phyloP scores from a whole-genome alignment of 805 yeast species.

The Hanseniaspora guilliermondii region DNA sequence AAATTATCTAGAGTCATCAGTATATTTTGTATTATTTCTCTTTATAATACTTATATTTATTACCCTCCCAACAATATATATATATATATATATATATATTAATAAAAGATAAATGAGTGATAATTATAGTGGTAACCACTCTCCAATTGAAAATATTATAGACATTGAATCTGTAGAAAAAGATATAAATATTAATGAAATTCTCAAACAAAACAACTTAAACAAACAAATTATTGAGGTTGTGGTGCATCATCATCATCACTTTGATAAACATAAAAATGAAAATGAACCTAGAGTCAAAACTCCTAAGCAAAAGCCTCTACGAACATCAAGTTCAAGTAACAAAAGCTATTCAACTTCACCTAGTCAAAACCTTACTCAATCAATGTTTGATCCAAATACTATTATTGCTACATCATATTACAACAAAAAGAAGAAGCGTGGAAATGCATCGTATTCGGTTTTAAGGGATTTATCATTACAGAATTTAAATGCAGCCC shows the following conservation, averaged over 20 bases:
- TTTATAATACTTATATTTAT: too few species aligned
- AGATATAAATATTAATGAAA: neutral
- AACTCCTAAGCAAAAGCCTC: conserved; percentile 10
- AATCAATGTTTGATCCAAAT: conserved; percentile 1
- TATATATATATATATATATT: too few species aligned
- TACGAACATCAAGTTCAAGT: conserved; percentile 1
- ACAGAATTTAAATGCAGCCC: conserved; percentile 58
- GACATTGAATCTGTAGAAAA: neutral
- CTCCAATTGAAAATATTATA: neutral
- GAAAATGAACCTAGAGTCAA: conserved; percentile 14
- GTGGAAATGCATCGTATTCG: conserved; percentile 17
- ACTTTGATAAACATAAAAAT: conserved; percentile 16
- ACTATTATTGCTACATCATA: neutral
- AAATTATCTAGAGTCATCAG: too few species aligned
- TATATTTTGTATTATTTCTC: too few species aligned
- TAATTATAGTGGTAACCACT: neutral
- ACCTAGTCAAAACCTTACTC: conserved; percentile 1
- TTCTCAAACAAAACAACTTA: neutral
- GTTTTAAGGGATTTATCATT: conserved; percentile 51
- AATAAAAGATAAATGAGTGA: neutral
- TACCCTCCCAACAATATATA: too few species aligned
- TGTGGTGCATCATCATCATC: conserved; percentile 23
- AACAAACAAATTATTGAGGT: conserved; percentile 13
- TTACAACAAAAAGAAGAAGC: neutral
- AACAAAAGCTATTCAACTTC: neutral